Evolutionary conservation across 495 filamentous ascomycete genomes (phyloP).

Genomic region (Aspergillus incahuasiensis): DNA sequence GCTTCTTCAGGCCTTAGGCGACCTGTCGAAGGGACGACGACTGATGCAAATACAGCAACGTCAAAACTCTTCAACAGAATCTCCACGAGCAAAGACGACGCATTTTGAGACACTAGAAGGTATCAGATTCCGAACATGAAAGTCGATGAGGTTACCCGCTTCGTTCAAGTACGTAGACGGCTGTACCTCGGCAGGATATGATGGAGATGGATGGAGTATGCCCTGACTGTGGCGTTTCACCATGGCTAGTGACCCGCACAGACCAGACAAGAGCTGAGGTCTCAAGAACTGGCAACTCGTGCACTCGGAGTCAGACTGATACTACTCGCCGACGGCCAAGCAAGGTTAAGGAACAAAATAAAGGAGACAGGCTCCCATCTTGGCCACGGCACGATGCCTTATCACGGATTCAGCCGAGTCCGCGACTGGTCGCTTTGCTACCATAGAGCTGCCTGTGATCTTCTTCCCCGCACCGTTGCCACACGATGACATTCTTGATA

Average conservation of each 20-base stretch:
- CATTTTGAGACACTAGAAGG: neutral
- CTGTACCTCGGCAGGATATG: constrained; percentile 1
- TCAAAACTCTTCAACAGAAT: neutral
- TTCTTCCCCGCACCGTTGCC: constrained; percentile 25
- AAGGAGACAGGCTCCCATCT: constrained; percentile 3
- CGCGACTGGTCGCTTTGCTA: constrained; percentile 17
- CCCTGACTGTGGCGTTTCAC: constrained; percentile 13
- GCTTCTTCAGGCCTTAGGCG: neutral
- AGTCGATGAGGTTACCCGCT: neutral
- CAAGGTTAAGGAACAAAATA: neutral
- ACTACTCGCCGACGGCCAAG: neutral
- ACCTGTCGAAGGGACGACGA: neutral
- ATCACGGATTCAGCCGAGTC: neutral
- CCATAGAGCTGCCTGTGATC: constrained; percentile 20
- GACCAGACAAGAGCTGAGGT: neutral
- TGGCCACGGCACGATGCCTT: constrained; percentile 22
- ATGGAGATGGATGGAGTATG: neutral
- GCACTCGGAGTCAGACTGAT: no score
- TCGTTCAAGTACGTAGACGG: neutral
- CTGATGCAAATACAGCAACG: neutral
- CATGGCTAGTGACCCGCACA: constrained; percentile 16
- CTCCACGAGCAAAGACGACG: neutral
- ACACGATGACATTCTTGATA: neutral
- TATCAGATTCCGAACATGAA: neutral
- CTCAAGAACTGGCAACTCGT: neutral